phyloP scores from a whole-genome alignment of 345 rosid species.

The Brassica carinata region DNA sequence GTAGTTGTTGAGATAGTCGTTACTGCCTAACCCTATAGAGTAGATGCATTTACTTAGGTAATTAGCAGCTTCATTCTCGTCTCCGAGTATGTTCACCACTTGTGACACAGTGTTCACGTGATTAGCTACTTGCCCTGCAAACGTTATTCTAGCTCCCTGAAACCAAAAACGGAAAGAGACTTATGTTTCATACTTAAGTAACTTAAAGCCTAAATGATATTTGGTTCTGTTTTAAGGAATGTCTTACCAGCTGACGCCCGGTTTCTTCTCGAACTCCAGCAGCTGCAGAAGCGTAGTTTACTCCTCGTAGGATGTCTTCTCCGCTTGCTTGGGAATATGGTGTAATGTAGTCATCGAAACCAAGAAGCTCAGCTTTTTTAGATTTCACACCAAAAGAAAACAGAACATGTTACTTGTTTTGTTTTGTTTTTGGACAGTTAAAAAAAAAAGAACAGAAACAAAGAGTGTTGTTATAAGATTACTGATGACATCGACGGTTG shows the following conservation, averaged over 20 bases:
- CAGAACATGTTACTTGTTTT: constrained; percentile 11
- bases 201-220: neutral
- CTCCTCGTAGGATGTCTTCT: constrained; percentile 56
- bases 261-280: constrained; percentile 89
- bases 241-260: constrained; percentile 68
- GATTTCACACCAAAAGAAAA: neutral
- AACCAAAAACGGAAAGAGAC: neutral
- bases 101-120: constrained; percentile 64
- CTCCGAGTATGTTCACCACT: constrained; percentile 66
- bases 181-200: constrained; percentile 4
- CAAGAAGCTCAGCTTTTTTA: constrained; percentile 59
- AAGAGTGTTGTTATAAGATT: neutral
- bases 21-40: constrained; percentile 82
- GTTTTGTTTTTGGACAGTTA: neutral
- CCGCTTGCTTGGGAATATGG: constrained; percentile 66
- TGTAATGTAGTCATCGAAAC: constrained; percentile 60
- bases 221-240: neutral
- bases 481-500: neutral
- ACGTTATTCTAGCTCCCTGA: constrained; percentile 76
- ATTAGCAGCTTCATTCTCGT: constrained; percentile 51
- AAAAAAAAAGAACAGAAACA: neutral
- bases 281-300: constrained; percentile 86
- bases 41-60: constrained; percentile 71
- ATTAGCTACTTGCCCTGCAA: constrained; percentile 74
- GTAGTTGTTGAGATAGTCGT: constrained; percentile 92